Conservation (phyloP, 2,329 filamentous ascomycete species). For the Chrysoporthe puriensis region DNA sequence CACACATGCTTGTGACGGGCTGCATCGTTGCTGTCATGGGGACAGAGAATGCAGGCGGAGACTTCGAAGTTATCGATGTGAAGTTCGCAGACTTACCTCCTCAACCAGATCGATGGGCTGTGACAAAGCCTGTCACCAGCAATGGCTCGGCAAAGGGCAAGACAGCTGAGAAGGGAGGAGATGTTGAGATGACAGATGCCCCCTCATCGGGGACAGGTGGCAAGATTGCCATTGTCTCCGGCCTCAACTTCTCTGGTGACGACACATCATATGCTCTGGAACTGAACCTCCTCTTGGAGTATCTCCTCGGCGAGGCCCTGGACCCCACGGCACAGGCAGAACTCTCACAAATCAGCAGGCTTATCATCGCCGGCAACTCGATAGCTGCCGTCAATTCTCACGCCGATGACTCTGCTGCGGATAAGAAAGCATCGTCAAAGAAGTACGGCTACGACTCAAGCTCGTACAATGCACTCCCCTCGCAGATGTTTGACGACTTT, state of each 20-base stretch:
- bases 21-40: conserved; percentile 94
- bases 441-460: conserved; percentile 95
- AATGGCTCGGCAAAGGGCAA: conserved; percentile 40
- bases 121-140: conserved; percentile 53
- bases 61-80: conserved; percentile 90
- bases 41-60: conserved; percentile 88
- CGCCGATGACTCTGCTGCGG: conserved; percentile 16
- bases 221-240: conserved; percentile 84
- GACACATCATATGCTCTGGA: conserved; percentile 73
- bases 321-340: conserved; percentile 62
- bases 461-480: conserved; percentile 84
- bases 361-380: conserved; percentile 92
- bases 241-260: conserved; percentile 78
- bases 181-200: conserved; percentile 61
- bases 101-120: conserved; percentile 80
- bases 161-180: conserved; percentile 47
- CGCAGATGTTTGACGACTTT: conserved; percentile 81
- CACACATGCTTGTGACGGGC: conserved; percentile 81
- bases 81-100: conserved; percentile 84
- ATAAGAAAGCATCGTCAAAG: conserved; percentile 59
- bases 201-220: conserved; percentile 42
- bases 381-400: conserved; percentile 51
- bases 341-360: conserved; percentile 72
- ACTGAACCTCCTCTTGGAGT: conserved; percentile 81
- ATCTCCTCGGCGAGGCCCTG: conserved; percentile 80